Conservation (phyloP, 768 basidiomycete species). For the Suillus fuscotomentosus region DNA sequence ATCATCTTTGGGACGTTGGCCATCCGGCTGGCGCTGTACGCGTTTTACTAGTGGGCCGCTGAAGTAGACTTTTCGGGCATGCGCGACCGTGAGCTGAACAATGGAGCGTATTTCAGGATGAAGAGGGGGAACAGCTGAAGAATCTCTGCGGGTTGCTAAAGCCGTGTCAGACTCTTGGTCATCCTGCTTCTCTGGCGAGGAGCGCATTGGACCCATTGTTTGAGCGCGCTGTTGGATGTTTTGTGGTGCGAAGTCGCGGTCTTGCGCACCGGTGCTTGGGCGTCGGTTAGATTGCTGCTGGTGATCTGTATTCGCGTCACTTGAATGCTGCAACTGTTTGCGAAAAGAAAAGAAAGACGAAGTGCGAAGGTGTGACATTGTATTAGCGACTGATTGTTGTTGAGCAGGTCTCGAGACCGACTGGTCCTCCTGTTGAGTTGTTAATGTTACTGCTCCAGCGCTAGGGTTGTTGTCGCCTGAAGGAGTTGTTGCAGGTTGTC, state of each 20-base stretch:
- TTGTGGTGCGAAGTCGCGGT: constrained; percentile 25
- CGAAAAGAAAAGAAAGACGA: constrained; percentile 67
- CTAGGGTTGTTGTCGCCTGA: constrained; percentile 4
- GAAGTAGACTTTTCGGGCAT: constrained; percentile 84
- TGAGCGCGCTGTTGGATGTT: constrained; percentile 28
- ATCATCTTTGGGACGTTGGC: constrained; percentile 72
- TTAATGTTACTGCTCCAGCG: constrained; percentile 6
- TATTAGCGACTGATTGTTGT: constrained; percentile 14
- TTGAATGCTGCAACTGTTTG: constrained; percentile 33
- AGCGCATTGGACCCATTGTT: constrained; percentile 27
- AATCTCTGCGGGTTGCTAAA: constrained; percentile 19
- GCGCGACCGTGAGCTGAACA: constrained; percentile 69
- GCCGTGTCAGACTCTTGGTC: constrained; percentile 21
- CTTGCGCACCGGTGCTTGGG: constrained; percentile 9
- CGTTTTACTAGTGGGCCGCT: constrained; percentile 79
- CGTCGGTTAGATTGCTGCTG: constrained; percentile 10
- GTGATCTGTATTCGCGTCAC: constrained; percentile 20
- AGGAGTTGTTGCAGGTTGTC: constrained; percentile 16
- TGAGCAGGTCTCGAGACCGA: constrained; percentile 10
- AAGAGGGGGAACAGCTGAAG: constrained; percentile 40
- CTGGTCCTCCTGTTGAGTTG: constrained; percentile 38
- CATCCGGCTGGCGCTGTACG: constrained; percentile 77
- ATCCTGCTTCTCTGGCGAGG: constrained; percentile 12
- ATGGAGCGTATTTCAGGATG: constrained; percentile 85
- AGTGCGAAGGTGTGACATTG: constrained; percentile 48